Evolutionary conservation across 2,329 filamentous ascomycete genomes (phyloP), one percentile per base, ranked within the genome.

Genomic region (Pestalotiopsis sp.): DNA sequence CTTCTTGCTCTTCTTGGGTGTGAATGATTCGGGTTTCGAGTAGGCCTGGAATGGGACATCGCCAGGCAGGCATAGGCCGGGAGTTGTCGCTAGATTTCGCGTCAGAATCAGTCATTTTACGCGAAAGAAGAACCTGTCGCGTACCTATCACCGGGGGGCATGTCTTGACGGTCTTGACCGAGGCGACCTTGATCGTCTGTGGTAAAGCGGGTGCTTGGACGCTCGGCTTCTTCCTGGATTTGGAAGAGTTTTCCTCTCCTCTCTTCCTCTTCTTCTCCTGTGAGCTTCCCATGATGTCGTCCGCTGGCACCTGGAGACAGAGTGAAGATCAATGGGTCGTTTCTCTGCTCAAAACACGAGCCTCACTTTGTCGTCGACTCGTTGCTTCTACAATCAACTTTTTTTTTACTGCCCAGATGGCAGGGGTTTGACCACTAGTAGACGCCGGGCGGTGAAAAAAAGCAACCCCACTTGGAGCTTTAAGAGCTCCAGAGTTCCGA

Each of bases 61-160:
- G 60, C 74, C 72, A 20, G 83, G 74, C 5, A 84, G 70, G 39
- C 72, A 74, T 52, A 84, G 74, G 25, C 83, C 83, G 14, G 82
- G 79, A 4, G 81, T 77, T 9, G 82, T 81, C n/a, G 82, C 83
- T 67, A n/a, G 12, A 57, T 14, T 4, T n/a, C 11, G 7, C 3
- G 39, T 62, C 13, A 62, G 7, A n/a, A 41, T 39, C 13, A 14
- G 25, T 36, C 4, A 13, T 12, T 12, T 20, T 20, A 20, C 31
- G 31, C 45, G 27, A 41, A 23, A 14, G 17, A 13, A n/a, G 2
- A 36, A 31, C 13, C 17, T 11, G 27, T 20, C 67, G 31, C 45
- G 70, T 85, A 88, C 86, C 86, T 78, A 88, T 81, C 36, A 88
- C 80, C 2, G 87, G 87, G 23, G 86, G 85, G 74, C 81, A 86